Evolutionary conservation across 805 yeast species (phyloP), one percentile per base, ranked within the genome.

Genomic region (Peterozyma toletana): DNA sequence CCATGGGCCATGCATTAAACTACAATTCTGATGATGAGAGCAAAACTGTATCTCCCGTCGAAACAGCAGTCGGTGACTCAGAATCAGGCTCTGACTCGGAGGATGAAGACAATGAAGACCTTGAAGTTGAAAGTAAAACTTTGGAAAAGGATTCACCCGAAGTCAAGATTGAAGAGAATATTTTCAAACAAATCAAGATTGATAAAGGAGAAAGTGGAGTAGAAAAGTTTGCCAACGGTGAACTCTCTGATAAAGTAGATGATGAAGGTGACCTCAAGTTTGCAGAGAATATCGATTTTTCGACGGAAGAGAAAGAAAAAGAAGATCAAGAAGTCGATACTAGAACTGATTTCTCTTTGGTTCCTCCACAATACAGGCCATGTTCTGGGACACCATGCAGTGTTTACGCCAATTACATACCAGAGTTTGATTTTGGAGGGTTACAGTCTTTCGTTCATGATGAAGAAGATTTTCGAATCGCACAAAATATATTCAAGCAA

Each of bases 381-480:
- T 63, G 75, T 0, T 64, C 72, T 2, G 71, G 57, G 1, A 44
- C 49, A 3, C 88, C 91, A 1, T 48, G 57, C 11, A 72, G 88
- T 0, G 88, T 83, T 2, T 78, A 64, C 49, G 72, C 61, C 34
- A 51, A 67, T 45, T 64, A 54, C 2, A 61, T 70, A 5, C 69
- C 69, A 38, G 61, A 58, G 13, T 54, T 62, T 31, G 78, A 75
- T 38, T 53, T 88, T 17, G 66, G 63, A 5, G 67, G 67, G 15
- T 50, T 86, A 2, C 84, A 82, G 49, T 55, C 59, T 2, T 45
- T 78, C 2, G 62, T 89, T 5, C 78, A 77, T 52, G 96, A 89
- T 55, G 78, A 76, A 1, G 96, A 90, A 57, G 97, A 89, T 59
- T 63, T 80, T 39, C 58, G 55, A 33, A 55, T 83, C 14, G 70